Base-by-base conservation (phyloP, 169 alveolate species). In the Plasmodium coatneyi region DNA sequence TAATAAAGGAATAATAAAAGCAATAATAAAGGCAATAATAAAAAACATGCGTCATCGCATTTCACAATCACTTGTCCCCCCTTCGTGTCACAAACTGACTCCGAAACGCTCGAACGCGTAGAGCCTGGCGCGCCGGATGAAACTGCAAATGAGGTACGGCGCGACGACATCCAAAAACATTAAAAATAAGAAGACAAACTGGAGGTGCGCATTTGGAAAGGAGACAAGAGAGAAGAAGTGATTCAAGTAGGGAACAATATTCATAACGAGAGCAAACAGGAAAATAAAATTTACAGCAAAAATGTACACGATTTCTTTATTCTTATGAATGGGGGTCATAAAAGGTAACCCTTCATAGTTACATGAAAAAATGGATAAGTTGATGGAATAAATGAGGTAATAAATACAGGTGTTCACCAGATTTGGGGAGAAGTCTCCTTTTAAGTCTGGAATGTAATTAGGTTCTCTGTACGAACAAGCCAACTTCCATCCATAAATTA, bases 311-410 rank as follows among this genome's bases (percentile, higher is more conserved):
- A 89, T 79, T 28, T 89, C 94, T 89, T 93, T 94, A 92, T 97
- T 96, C 32, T 96, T 95, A 49, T 81, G 82, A 76, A 97, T 74
- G 1, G 98, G 97, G 60, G 78, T 91, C 96, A 97, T 96, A 74
- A 96, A 98, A 9, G 99, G 99, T 49, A 97, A 94, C n/a, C 98
- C 99, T 76, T 95, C 97, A 92, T 97, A 97, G 96, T 98, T 98
- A 76, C 98, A 93, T 1, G 97, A 94, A 93, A 97, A 98, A 41
- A 97, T 95, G 25, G 98, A 91, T 43, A 96, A 78, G 92, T 97
- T 98, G 84, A 96, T 92, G 39, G 96, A 95, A 94, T 96, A 96
- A 70, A 96, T 93, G 66, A 96, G 92, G 93, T 97, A 96, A 92
- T 91, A 98, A 81, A 97, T 96, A 36, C 97, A 95, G 10, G 99